phyloP scores from a whole-genome alignment of 495 filamentous ascomycete species.

The Podospora pseudoanserina region DNA sequence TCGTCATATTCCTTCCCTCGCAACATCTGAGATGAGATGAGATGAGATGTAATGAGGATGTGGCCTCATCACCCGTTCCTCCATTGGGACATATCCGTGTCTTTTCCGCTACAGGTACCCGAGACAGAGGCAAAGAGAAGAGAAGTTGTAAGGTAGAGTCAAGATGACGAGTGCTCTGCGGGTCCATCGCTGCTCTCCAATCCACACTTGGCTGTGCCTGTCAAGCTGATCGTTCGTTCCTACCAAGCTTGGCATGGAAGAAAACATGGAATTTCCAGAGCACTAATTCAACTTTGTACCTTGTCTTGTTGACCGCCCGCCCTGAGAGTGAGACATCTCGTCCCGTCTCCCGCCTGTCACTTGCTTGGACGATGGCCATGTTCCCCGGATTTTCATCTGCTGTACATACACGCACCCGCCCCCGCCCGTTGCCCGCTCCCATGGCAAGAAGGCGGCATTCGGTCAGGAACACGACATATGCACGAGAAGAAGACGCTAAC shows the following conservation, averaged over 20 bases:
- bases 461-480: slow-evolving; percentile 27
- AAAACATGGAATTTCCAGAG: neutral
- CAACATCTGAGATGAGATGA: neutral
- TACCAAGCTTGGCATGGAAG: neutral
- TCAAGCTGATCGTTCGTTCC: neutral
- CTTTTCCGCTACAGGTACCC: neutral
- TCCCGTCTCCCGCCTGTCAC: neutral
- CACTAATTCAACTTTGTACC: too few relatives aligned
- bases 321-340: neutral
- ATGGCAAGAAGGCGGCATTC: neutral
- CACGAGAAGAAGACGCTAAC: slow-evolving; percentile 21
- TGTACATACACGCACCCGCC: neutral
- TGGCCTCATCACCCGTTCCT: neutral
- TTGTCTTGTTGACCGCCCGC: neutral
- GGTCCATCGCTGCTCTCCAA: neutral
- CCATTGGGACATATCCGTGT: neutral
- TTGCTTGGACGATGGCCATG: neutral
- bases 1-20: too few relatives aligned
- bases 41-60: neutral
- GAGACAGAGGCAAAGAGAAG: neutral
- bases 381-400: slow-evolving; percentile 9
- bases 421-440: neutral
- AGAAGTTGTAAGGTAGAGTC: neutral
- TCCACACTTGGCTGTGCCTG: neutral
- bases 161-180: neutral